Conservation (phyloP, 805 yeast species). For the Ogataea allantospora region DNA sequence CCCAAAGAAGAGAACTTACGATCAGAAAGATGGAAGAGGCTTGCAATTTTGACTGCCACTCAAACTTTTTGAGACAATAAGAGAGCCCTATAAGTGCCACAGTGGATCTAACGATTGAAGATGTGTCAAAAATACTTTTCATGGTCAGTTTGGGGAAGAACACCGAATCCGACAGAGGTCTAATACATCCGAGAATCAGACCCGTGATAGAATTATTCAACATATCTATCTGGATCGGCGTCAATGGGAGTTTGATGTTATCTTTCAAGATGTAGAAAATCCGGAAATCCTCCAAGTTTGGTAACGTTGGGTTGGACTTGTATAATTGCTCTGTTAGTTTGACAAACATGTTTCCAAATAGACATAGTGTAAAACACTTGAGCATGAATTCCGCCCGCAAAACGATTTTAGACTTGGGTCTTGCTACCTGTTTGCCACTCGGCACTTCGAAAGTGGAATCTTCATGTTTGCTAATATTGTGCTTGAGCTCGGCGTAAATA, state of each 20-base stretch:
- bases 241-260: slow-evolving; percentile 24
- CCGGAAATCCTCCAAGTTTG: slow-evolving; percentile 30
- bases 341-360: slow-evolving; percentile 53
- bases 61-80: slow-evolving; percentile 65
- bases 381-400: neutral
- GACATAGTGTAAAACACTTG: slow-evolving; percentile 30
- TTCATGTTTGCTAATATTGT: slow-evolving; percentile 14
- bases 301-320: slow-evolving; percentile 30
- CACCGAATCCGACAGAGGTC: slow-evolving; percentile 41
- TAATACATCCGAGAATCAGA: slow-evolving; percentile 51
- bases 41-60: slow-evolving; percentile 67
- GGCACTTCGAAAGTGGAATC: no score
- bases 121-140: slow-evolving; percentile 15
- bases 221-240: slow-evolving; percentile 15
- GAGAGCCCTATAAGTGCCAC: slow-evolving; percentile 70
- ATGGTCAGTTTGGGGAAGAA: slow-evolving; percentile 11
- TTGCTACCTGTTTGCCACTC: no score
- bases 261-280: slow-evolving; percentile 35
- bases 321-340: slow-evolving; percentile 52
- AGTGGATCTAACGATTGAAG: slow-evolving; percentile 38
- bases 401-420: neutral
- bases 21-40: slow-evolving; percentile 62
- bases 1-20: slow-evolving; percentile 66
- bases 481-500: slow-evolving; percentile 20
- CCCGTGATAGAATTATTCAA: slow-evolving; percentile 48